A percentile compares a stretch with the other conserved stretches of the same genome.
Evolutionary conservation across 163 green algal species (phyloP).

Genomic region (Chlorella variabilis): DNA sequence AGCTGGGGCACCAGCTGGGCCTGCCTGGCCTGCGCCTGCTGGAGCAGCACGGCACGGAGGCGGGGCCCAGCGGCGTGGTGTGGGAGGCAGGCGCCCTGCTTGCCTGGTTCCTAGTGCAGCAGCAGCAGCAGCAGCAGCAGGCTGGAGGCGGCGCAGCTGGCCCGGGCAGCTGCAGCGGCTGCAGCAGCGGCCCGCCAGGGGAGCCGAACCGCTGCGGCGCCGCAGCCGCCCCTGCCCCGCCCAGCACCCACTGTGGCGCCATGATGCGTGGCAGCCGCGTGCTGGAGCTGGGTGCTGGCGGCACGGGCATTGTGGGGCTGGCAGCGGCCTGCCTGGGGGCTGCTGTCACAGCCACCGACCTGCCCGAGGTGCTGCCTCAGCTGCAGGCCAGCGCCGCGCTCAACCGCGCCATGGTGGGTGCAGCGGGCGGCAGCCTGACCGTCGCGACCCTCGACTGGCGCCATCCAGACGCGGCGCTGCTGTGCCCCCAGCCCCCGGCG

Average conservation of each 20-base stretch:
- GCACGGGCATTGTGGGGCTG: constrained; percentile 23
- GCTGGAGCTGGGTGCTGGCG: constrained; percentile 31
- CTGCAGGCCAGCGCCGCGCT: not conserved
- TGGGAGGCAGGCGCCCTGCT: constrained; percentile 36
- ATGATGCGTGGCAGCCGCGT: not conserved
- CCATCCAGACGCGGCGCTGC: not conserved
- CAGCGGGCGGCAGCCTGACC: constrained; percentile 6
- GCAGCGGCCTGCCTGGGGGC: constrained; percentile 32
- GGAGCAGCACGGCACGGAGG: not conserved
- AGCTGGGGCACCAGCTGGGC: constrained; percentile 30
- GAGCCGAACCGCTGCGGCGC: not conserved
- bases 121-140: not conserved
- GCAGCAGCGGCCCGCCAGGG: not conserved
- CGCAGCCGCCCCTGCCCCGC: not conserved
- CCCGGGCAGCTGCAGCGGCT: not conserved
- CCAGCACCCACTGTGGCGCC: not conserved
- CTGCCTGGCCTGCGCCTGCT: constrained; percentile 28
- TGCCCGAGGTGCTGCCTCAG: constrained; percentile 27
- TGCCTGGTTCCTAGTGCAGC: constrained; percentile 33
- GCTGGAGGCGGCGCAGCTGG: not conserved
- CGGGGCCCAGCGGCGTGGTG: not conserved
- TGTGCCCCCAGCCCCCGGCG: not conserved
- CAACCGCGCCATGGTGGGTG: constrained; percentile 1
- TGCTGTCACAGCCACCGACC: constrained; percentile 26
- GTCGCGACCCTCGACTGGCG: constrained; percentile 13